Evolutionary conservation across 2,329 filamentous ascomycete genomes (phyloP), one percentile per base, ranked within the genome.

Genomic region (Fusarium odoratissimum): DNA sequence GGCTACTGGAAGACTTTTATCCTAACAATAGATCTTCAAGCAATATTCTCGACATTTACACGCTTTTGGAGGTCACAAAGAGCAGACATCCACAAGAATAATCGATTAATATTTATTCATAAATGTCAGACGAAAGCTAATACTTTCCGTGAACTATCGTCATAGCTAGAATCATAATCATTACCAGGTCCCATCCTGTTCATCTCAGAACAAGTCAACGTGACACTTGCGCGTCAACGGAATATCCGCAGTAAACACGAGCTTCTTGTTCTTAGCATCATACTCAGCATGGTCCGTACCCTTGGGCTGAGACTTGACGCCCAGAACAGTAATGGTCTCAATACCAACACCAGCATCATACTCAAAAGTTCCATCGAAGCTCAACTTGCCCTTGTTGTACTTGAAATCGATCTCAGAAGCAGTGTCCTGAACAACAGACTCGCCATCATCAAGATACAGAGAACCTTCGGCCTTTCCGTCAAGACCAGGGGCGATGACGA

Each of bases 361-460:
- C 1, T 81, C 87, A 77, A 91, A 92, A 1, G 76, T 80, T 1
- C 90, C 91, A 4, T 80, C 82, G 40, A 86, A 82, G 3, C 74
- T 82, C 25, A 92, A 83, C 63, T 82, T 83, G 35, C 87, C 87
- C 8, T 84, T 79, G 37, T 84, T 82, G 77, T 89, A 95, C 21
- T 79, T 75, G 75, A 95, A 93, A n/a, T 84, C 80, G 52, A 94
- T 85, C 60, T 88, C 82, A 1, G 86, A 89, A 7, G 85, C 88
- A 2, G 76, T 79, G 6, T 82, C 75, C 80, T 92, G 92, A 60
- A 87, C 82, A 42, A 94, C 75, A 28, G 87, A 90, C 67, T 90
- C 88, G 17, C 93, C 93, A 66, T 95, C 93, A 72, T 95, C 93
- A 6, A 95, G 83, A 76, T 95, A 95, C 65, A 95, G 82, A 25